Base-by-base conservation (phyloP, 2,329 filamentous ascomycete species). In the Alternaria gansuensis region DNA sequence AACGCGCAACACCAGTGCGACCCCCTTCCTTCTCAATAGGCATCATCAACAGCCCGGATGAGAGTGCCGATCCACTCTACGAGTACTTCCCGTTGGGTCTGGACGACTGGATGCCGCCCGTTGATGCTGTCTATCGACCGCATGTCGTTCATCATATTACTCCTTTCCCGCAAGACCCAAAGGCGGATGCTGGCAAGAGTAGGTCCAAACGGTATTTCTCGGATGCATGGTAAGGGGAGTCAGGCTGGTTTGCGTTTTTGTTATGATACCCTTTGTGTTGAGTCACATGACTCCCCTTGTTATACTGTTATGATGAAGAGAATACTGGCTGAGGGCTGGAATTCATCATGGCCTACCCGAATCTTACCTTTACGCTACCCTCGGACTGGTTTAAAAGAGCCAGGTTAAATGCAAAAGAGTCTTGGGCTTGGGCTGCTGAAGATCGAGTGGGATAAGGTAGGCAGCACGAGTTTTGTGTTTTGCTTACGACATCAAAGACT, bases 21-120 rank as follows among this genome's bases (percentile, higher is more conserved):
- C 75, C 79, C 4, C 80, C 80, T 1, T 82, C 80, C 0, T 82
- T 82, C 57, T 79, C 79, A 0, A 73, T 82, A 40, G 80, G 81
- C 33, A 74, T 81, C 2, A 83, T 82, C 66, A 84, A 86, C 73
- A 88, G 89, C 72, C 84, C 90, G 33, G 79, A 88, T 64, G 92
- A 96, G 68, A 90, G 89, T 67, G 89, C 89, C 0, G 93, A 97
- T 77, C 81, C 93, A 65, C 81, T 97, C 17, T 97, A 97, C 74
- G 93, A 98, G 79, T 97, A 98, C 74, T 97, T 98, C 65, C 93
- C 93, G 0, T 82, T 98, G 14, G 93, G 90, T 48, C 80, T 97
- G 58, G 93, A 97, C 75, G 93, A 97, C 72, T 97, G 90, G 90
- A 92, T 93, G 86, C 90, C 90, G 2, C 92, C 92, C 1, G 91